Conservation (phyloP, 768 basidiomycete genomes). For the Pulveroboletus sp. region DNA sequence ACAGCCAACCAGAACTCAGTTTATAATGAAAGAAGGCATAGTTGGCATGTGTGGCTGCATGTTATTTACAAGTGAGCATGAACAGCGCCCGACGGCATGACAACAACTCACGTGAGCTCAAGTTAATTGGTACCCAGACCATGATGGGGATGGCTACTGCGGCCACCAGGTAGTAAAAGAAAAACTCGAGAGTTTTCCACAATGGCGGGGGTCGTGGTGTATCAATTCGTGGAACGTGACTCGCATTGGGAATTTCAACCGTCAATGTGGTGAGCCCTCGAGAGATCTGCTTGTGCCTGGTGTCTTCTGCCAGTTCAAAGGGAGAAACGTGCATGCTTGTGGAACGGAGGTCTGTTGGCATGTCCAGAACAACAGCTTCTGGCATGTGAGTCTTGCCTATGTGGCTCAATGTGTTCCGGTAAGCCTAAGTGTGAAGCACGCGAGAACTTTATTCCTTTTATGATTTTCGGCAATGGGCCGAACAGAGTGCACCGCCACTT, state of each 20-base stretch:
- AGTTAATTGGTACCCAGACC: conserved; percentile 65
- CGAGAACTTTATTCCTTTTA: conserved; percentile 16
- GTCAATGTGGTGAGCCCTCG: conserved; percentile 46
- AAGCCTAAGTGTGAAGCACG: no score
- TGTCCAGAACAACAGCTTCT: conserved; percentile 27
- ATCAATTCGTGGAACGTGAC: conserved; percentile 25
- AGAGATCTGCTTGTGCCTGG: not conserved
- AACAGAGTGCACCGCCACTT: conserved; percentile 19
- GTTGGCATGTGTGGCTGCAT: conserved; percentile 68
- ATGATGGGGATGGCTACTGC: conserved; percentile 63
- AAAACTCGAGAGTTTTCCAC: conserved; percentile 83
- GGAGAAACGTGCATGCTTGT: conserved; percentile 1
- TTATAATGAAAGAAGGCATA: conserved; percentile 53
- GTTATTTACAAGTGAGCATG: conserved; percentile 1
- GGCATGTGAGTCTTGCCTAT: conserved; percentile 18
- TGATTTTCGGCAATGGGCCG: not conserved
- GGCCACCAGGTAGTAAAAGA: conserved; percentile 63
- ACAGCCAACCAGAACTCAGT: conserved; percentile 76
- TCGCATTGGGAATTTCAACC: conserved; percentile 47
- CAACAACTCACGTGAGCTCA: conserved; percentile 66
- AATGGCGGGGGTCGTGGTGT: conserved; percentile 39
- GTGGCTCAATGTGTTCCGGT: not conserved
- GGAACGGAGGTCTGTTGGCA: conserved; percentile 34
- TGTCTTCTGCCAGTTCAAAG: conserved; percentile 16
- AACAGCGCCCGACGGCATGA: not conserved